A percentile compares a stretch with the other conserved stretches of the same genome.
Evolutionary conservation across 306 rosid genomes (phyloP).

Genomic region (Inga laurina): DNA sequence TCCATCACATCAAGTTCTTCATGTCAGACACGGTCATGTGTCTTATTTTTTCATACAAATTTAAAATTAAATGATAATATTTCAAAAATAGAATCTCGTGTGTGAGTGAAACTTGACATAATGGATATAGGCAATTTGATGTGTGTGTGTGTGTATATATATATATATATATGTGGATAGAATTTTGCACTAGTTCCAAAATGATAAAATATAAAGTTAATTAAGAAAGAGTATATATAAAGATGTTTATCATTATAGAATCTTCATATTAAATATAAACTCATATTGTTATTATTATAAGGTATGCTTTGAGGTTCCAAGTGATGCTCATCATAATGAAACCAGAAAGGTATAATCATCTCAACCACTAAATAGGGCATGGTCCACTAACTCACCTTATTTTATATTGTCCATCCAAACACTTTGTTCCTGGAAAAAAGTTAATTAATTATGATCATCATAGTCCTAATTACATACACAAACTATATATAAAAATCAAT

Average conservation of each 20-base stretch:
- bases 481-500: neutral
- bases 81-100: too few species aligned
- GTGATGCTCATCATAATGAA: conserved; percentile 62
- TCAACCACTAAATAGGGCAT: conserved; percentile 32
- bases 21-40: too few species aligned
- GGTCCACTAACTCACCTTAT: conserved; percentile 44
- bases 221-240: neutral
- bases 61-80: too few species aligned
- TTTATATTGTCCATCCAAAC: conserved; percentile 27
- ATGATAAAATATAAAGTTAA: conserved; percentile 1
- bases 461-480: neutral
- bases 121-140: too few species aligned
- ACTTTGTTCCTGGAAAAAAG: conserved; percentile 18
- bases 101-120: too few species aligned
- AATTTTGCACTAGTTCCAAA: neutral
- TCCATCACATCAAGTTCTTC: too few species aligned
- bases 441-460: neutral
- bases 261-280: conserved; percentile 29
- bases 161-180: neutral
- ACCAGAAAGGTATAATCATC: conserved; percentile 53
- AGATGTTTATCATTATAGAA: conserved; percentile 33
- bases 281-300: conserved; percentile 30
- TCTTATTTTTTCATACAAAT: too few species aligned
- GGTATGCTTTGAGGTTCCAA: conserved; percentile 41
- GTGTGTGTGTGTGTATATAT: too few species aligned